phyloP scores from a whole-genome alignment of 2,329 filamentous ascomycete species.

The Curvularia sp. region DNA sequence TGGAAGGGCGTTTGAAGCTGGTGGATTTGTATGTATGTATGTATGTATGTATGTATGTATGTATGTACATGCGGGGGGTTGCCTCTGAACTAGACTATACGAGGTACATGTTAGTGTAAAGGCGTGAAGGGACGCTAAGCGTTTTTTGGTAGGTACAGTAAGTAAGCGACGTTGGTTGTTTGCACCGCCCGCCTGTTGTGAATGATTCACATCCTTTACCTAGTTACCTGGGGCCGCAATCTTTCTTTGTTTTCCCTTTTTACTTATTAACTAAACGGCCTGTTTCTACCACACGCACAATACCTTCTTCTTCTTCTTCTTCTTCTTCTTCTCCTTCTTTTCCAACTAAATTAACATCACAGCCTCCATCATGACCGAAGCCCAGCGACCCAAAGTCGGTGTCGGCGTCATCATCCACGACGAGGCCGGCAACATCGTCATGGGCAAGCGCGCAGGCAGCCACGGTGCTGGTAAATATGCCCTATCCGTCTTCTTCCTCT shows the following conservation, averaged over 20 bases:
- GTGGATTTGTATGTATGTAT: background rate
- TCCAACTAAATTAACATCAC: background rate
- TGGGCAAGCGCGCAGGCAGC: conserved; percentile 58
- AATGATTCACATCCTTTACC: too few relatives aligned
- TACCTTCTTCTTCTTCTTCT: background rate
- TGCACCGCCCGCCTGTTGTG: too few relatives aligned
- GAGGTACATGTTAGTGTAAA: background rate
- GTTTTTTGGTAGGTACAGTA: background rate
- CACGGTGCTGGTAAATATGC: conserved; percentile 55
- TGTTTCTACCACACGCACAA: too few relatives aligned
- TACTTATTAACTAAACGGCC: too few relatives aligned
- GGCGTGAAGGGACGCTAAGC: background rate
- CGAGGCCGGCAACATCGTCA: conserved; percentile 53
- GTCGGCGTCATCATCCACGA: conserved; percentile 59
- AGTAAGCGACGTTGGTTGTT: background rate
- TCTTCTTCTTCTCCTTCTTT: background rate
- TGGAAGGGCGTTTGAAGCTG: conserved; percentile 17
- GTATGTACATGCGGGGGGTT: background rate
- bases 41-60: background rate
- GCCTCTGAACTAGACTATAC: background rate
- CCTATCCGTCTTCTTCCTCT: background rate
- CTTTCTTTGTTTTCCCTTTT: too few relatives aligned
- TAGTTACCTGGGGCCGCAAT: too few relatives aligned
- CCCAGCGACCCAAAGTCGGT: conserved; percentile 53
- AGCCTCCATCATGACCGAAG: conserved; percentile 27